phyloP scores from a whole-genome alignment of 148 eudicot genomes.

The Silene conica region DNA sequence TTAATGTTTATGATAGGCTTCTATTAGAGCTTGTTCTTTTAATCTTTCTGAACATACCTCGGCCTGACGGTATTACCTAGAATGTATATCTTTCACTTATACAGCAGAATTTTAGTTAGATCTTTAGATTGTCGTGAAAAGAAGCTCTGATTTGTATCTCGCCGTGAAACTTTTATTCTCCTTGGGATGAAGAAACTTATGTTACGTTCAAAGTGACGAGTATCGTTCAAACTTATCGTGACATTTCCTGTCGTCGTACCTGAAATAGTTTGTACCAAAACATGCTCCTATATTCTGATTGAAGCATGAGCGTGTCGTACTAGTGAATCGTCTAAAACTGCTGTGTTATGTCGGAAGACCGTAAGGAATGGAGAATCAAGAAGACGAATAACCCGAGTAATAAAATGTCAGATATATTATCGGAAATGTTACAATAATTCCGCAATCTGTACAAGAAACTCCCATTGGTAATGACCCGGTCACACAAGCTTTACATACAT shows the following conservation, averaged over 20 bases:
- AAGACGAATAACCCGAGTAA: neutral
- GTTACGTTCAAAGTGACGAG: too few species aligned
- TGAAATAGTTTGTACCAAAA: neutral
- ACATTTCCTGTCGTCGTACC: neutral
- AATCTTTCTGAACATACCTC: too few species aligned
- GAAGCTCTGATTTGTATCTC: neutral
- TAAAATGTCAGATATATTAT: too few species aligned
- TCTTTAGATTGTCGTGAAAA: constrained; percentile 5
- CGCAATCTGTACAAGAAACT: neutral
- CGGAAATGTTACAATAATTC: neutral
- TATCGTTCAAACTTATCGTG: too few species aligned
- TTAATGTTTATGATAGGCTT: neutral
- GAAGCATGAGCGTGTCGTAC: too few species aligned
- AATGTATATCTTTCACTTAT: neutral
- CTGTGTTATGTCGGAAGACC: neutral
- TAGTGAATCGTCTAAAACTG: too few species aligned
- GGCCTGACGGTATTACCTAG: neutral
- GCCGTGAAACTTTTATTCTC: neutral
- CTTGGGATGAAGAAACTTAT: too few species aligned
- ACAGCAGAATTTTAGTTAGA: constrained; percentile 14
- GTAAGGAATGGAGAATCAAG: neutral
- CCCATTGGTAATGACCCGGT: neutral
- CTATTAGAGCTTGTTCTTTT: neutral
- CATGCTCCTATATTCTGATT: neutral
- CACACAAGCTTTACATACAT: neutral